Evolutionary conservation across 1,284 basidiomycete genomes (phyloP), one percentile per base, ranked within the genome.

Genomic region (Inonotus obliquus): DNA sequence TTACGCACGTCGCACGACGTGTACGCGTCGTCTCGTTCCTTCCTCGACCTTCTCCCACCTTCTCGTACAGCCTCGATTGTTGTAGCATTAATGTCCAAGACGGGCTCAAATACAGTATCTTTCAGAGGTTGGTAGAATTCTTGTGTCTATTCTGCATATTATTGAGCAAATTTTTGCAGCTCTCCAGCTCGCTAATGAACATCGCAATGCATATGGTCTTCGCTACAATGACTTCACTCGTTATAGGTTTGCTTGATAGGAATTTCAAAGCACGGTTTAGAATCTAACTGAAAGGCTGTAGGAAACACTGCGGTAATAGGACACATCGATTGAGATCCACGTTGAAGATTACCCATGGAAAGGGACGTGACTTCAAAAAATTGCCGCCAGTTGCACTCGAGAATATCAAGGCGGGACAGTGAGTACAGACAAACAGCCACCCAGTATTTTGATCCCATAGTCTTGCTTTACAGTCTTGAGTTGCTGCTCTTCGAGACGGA

Each of bases 281-380:
- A 38, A 49, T 13, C n/a, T 14, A 48, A 57, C 47, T 29, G 23
- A n/a, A 35, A 7, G 32, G 45, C 7, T 45, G 62, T 63, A 94
- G 93, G 66, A 92, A 91, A 68, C 95, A 96, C 70, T 97, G 94
- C 72, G 85, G 91, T 14, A 93, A 93, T 72, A 87, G 93, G 71
- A 89, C 93, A 0, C 94, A 96, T 76, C 88, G 94, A 51, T 78
- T 97, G 54, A 85, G 95, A 64, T 89, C 90, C 41, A 82, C 86
- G 1, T 82, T 96, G 59, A 91, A 91, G 70, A 83, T 88, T 73
- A 95, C 92, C 11, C 92, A 95, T 68, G 94, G 93, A 14, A 94
- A 91, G 71, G 92, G 91, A 29, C 87, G 89, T 68, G 89, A 91
- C 54, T 98, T 93, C 80, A 96, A 93, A 77, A 91, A 91, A 69